A percentile compares a stretch with the other conserved stretches of the same genome.
These are phyloP conservation scores for Podospora sp. DNA, from an alignment of 495 filamentous ascomycete genomes.

Conservation along the genomic window DNA sequence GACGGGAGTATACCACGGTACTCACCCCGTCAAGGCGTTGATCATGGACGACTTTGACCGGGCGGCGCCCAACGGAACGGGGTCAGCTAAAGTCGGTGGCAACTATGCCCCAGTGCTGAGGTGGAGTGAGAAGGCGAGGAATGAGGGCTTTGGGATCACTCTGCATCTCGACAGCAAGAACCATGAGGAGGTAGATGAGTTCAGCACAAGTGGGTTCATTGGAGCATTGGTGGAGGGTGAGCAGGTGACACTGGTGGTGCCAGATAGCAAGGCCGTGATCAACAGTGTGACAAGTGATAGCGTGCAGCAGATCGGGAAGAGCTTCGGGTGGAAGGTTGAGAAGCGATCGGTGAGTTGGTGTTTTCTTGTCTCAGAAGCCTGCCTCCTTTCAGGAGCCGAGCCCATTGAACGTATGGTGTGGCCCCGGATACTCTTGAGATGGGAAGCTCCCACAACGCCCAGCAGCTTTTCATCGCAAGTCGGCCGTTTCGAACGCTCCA, in stretches of 20 bases:
- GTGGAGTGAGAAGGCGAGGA: constrained; percentile 73
- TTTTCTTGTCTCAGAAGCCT: neutral
- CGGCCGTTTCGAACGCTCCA: neutral
- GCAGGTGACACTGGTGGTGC: constrained; percentile 71
- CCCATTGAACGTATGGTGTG: neutral
- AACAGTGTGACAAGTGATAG: constrained; percentile 77
- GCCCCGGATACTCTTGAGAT: too few relatives aligned
- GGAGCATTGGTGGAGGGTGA: constrained; percentile 64
- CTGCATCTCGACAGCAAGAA: constrained; percentile 82
- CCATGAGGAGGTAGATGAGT: constrained; percentile 82
- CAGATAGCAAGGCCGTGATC: constrained; percentile 80
- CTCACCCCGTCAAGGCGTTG: constrained; percentile 75
- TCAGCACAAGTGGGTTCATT: constrained; percentile 84
- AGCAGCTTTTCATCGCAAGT: neutral
- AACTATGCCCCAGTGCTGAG: constrained; percentile 83
- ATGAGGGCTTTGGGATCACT: constrained; percentile 80
- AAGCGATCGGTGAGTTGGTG: constrained; percentile 50
- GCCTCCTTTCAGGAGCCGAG: neutral
- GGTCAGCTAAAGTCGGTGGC: constrained; percentile 73
- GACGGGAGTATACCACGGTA: constrained; percentile 87
- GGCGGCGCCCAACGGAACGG: constrained; percentile 72
- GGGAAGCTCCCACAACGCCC: too few relatives aligned
- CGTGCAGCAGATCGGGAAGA: constrained; percentile 65
- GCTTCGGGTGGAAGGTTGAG: constrained; percentile 70
- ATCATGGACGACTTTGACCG: constrained; percentile 79